Evolutionary conservation across 164 flowering plant species (phyloP), one percentile per base, ranked within the genome.

Genomic region (Vitis labrusca): DNA sequence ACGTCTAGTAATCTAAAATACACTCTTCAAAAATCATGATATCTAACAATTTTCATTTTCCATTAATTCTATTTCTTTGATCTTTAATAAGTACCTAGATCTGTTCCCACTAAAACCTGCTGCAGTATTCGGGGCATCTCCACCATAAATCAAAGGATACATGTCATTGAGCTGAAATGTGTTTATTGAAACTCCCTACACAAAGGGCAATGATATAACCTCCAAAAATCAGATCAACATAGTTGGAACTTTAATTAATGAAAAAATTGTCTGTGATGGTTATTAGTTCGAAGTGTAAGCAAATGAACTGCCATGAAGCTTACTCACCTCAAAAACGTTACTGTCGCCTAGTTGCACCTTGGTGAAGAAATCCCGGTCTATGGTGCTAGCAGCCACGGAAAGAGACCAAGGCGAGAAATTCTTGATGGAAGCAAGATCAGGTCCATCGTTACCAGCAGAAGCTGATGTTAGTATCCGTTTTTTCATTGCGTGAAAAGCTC

Each of bases 371-470:
- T 76, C 75, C 14, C 85, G 17, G 47, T 76, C 84, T 1, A 71
- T 76, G 13, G 78, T 78, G 61, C 74, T 78, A 2, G 87, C 85
- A n/a, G 82, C 84, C 17, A 82, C 84, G 5, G 84, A 63, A 2
- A 82, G 74, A 29, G 77, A 60, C 88, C 88, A 84, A 1, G 88
- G 88, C 6, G 85, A 71, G 3, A 77, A 19, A 48, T 79, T 80
- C 2, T 66, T 13, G 23, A 79, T 56, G 5, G 77, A 58, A 10
- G 8, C 58, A 8, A 19, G 63, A 3, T 8, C 17, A 47, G 85
- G 85, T 5, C 85, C 85, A 0, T 8, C 10, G 54, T 83, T 78
- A 15, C 83, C 84, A 10, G 81, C 83, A 13, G 80, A 78, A 27
- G 29, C 63, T 0, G 83, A 78, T 3, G 80, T 67, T 29, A 80